Conservation (phyloP, 768 basidiomycete genomes). For the Lactifluus volemus region DNA sequence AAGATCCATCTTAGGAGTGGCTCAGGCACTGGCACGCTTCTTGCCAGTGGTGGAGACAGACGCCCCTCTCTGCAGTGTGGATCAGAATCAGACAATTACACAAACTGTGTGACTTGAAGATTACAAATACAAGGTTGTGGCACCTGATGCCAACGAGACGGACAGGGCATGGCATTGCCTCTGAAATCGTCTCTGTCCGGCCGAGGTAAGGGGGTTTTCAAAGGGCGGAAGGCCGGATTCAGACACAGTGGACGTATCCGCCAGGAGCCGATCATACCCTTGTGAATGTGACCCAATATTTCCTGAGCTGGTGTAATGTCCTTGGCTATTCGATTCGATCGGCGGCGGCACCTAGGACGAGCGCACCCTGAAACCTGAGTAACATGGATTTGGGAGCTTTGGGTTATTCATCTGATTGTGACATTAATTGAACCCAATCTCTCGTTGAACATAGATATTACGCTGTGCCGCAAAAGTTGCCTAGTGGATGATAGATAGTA, state of each 20-base stretch:
- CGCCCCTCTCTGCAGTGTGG: not conserved
- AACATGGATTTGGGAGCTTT: too few relatives aligned
- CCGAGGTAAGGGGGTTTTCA: slow-evolving; percentile 5
- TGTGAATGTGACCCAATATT: slow-evolving; percentile 13
- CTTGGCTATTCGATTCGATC: not conserved
- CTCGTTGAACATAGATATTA: not conserved
- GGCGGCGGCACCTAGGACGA: not conserved
- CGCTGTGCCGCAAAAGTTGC: not conserved
- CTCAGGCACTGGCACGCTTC: slow-evolving; percentile 8
- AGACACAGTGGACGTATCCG: slow-evolving; percentile 2
- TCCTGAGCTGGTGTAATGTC: not conserved
- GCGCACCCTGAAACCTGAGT: slow-evolving; percentile 6
- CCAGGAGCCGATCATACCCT: slow-evolving; percentile 13
- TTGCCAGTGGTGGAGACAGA: not conserved
- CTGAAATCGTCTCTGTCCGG: not conserved
- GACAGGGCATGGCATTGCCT: not conserved
- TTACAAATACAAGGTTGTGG: not conserved
- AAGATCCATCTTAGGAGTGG: slow-evolving; percentile 14
- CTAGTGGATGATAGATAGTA: not conserved
- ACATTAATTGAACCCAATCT: slow-evolving; percentile 9
- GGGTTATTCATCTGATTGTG: not conserved
- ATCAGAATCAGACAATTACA: not conserved
- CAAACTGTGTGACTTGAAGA: not conserved
- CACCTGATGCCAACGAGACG: not conserved
- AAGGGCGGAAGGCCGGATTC: slow-evolving; percentile 2